Base-by-base conservation (phyloP, 768 basidiomycete genomes). In the Vararia minispora region DNA sequence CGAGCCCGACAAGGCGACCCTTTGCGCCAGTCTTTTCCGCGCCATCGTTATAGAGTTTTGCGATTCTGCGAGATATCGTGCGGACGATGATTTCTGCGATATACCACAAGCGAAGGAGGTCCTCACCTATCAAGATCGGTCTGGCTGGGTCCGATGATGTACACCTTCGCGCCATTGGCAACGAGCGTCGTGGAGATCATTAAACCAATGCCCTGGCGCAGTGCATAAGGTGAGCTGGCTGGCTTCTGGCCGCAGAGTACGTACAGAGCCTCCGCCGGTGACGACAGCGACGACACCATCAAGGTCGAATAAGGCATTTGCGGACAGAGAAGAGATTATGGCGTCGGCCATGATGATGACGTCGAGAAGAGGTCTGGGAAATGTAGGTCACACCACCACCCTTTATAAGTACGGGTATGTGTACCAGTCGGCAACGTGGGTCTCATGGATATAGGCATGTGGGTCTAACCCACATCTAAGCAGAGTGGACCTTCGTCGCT, bases 161-260 rank as follows among this genome's bases (percentile, higher is more conserved):
- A 70, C 3, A 71, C 69, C 0, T 57, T 65, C 1, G 69, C 69
- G 6, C 67, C 66, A 42, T 71, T 71, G 3, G 66, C 64, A 8
- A 68, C 44, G 2, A 71, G 51, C 0, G 68, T 66, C 8, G 62
- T 61, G 40, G 57, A 60, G 16, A 71, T 68, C 69, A 71, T 71
- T 29, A 69, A 50, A 1, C 69, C 69, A n/a, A 70, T 68, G 0
- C 69, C 69, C 66, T 64, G 40, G 16, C 11, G 34, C 25, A 32
- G 16, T 28, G 3, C 5, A 7, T 13, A 8, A 12, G 30, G 16
- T 26, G 21, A 13, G 12, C 30, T 33, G 22, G 7, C 4, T n/a
- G n/a, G n/a, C n/a, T n/a, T n/a, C n/a, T n/a, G n/a, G n/a, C n/a
- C 5, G 18, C 10, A 16, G 9, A 24, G 22, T 6, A 44, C 63